Evolutionary conservation across 1,284 basidiomycete species (phyloP).

Genomic region (Papiliotrema flavescens): DNA sequence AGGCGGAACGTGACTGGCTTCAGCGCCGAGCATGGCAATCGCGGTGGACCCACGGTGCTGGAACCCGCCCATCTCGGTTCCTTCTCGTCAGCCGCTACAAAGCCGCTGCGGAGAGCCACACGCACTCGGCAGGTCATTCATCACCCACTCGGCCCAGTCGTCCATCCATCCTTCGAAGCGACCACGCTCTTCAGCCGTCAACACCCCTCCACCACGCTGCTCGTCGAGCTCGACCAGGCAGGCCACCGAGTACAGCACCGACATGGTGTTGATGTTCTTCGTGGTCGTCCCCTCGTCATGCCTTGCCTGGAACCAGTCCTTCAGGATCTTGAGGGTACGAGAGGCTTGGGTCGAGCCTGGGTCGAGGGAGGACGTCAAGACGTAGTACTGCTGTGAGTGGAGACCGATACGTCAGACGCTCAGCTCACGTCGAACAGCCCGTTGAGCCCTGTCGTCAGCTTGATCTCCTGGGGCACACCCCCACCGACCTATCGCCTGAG

Average conservation of each 20-base stretch:
- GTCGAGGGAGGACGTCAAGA: not conserved
- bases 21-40: not conserved
- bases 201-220: constrained; percentile 26
- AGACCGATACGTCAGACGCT: not conserved
- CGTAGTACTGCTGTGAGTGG: not conserved
- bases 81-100: constrained; percentile 5
- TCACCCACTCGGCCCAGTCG: constrained; percentile 65
- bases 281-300: constrained; percentile 54
- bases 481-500: constrained; percentile 51
- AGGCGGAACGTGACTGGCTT: constrained; percentile 54
- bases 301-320: constrained; percentile 58
- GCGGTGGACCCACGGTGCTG: constrained; percentile 53
- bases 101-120: too few species aligned
- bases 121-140: constrained; percentile 55
- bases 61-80: constrained; percentile 57
- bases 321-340: constrained; percentile 51
- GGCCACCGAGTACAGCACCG: constrained; percentile 59
- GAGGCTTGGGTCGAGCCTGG: constrained; percentile 25
- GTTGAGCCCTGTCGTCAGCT: not conserved
- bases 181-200: constrained; percentile 24
- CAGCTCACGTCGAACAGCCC: not conserved
- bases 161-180: constrained; percentile 36
- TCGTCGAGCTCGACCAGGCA: constrained; percentile 25
- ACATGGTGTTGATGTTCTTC: constrained; percentile 68
- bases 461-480: not conserved